Evolutionary conservation across 768 basidiomycete species (phyloP), one percentile per base, ranked within the genome.

Genomic region (Tulasnella sp.): DNA sequence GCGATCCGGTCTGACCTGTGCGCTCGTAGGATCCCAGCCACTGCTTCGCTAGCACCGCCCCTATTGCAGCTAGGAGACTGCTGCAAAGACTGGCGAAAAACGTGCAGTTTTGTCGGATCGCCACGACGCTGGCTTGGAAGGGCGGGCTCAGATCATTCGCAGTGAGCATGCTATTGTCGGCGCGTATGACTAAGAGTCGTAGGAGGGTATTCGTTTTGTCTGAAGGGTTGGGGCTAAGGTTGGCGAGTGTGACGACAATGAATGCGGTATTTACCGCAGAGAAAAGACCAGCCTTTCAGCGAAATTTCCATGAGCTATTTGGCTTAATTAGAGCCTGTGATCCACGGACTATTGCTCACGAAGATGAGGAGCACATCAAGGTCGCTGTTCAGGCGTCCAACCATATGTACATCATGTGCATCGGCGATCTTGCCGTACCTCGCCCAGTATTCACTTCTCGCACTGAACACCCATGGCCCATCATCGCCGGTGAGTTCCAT

Each of bases 221-320:
- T 41, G 42, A 17, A n/a, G 53, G 53, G n/a, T 55, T 41, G 3
- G 32, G 19, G 13, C 24, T 24, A 19, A 55, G 32, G 29, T 24
- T 26, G 26, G 32, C 24, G n/a, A 26, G 24, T 21, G 53, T 26
- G 7, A 41, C n/a, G 8, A 41, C 29, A 26, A 55, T 55, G 38
- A 55, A 55, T 15, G 53, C 53, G 4, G 53, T 55, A 41, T 55
- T 55, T 19, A 55, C 42, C 9, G 53, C 53, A 19, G 53, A 55
- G 53, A 55, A 55, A 2, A 55, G 53, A 44, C 53, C 53, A 26
- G 53, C 53, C 53, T 52, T 5, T 55, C 11, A 4, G 49, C 23
- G 11, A 13, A 2, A 50, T n/a, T 51, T n/a, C 21, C 23, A 26
- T 24, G 50, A 27, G 32, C 26, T 32, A 27, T 24, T 27, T 5